A percentile compares a stretch with the other conserved stretches of the same genome.
phyloP scores from a whole-genome alignment of 2,329 filamentous ascomycete species.

The Claviceps fusiformis region DNA sequence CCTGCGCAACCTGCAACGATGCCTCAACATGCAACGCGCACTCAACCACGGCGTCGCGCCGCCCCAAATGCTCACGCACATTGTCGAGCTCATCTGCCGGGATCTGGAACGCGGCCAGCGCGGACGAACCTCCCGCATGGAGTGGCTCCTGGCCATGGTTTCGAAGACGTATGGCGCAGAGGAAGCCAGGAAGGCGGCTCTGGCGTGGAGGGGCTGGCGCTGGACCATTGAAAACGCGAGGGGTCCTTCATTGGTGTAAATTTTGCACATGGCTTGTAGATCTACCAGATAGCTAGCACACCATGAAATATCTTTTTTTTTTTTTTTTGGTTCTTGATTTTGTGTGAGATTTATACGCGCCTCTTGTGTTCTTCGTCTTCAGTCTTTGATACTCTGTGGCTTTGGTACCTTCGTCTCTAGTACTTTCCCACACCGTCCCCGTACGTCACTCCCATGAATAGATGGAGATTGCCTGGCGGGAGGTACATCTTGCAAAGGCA shows the following conservation, averaged over 20 bases:
- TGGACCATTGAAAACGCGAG: constrained; percentile 5
- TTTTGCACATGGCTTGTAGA: background rate
- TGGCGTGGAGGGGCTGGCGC: constrained; percentile 14
- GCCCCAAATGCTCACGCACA: constrained; percentile 12
- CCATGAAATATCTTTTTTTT: too few relatives aligned
- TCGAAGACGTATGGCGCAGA: constrained; percentile 9
- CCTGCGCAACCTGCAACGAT: constrained; percentile 17
- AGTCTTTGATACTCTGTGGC: too few relatives aligned
- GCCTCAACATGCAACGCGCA: constrained; percentile 13
- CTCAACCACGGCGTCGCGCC: constrained; percentile 13
- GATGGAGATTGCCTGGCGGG: too few relatives aligned
- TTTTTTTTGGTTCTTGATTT: too few relatives aligned
- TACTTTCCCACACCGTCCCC: too few relatives aligned
- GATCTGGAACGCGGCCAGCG: constrained; percentile 21
- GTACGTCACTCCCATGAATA: too few relatives aligned
- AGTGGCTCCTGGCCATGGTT: constrained; percentile 17
- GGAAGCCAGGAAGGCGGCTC: constrained; percentile 8
- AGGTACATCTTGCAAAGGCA: too few relatives aligned
- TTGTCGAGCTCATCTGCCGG: constrained; percentile 16
- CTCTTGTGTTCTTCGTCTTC: too few relatives aligned
- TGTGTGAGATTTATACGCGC: too few relatives aligned
- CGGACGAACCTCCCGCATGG: constrained; percentile 18
- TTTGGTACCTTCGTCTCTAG: too few relatives aligned
- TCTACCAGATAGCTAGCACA: constrained; percentile 50
- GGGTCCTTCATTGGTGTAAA: background rate